A percentile compares a stretch with the other conserved stretches of the same genome.
Conservation (phyloP, 73 alveolate genomes). For the Paraurostyla sp. region DNA sequence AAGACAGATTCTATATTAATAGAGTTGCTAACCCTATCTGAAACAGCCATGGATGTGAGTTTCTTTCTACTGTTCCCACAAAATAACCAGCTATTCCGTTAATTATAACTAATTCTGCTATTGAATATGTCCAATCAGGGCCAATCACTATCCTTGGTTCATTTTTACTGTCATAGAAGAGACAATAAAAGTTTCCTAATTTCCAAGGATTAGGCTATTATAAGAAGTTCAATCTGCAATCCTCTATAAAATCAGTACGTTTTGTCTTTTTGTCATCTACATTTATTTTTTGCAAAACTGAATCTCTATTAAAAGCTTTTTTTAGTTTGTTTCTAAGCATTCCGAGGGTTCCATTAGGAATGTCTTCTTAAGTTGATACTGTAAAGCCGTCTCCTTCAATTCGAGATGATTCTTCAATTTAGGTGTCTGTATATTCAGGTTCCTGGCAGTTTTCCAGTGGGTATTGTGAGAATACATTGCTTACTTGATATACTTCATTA, state of each 20-base stretch:
- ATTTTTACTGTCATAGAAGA: constrained; percentile 11
- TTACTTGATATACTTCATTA: not conserved
- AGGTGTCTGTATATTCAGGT: not conserved
- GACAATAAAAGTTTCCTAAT: constrained; percentile 46
- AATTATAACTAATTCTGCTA: constrained; percentile 6
- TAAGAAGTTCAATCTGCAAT: not conserved
- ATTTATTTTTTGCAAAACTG: not conserved
- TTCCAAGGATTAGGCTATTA: not conserved
- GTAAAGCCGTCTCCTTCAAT: too few relatives aligned
- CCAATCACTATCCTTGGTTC: constrained; percentile 54
- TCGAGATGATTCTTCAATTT: constrained; percentile 13
- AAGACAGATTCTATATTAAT: not conserved
- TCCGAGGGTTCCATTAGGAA: not conserved
- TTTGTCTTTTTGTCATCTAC: not conserved
- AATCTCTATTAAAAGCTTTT: not conserved
- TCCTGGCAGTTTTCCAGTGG: not conserved
- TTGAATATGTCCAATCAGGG: constrained; percentile 40
- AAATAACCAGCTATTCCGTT: constrained; percentile 15
- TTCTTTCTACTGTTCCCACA: not conserved
- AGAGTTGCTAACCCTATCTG: not conserved
- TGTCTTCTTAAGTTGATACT: too few relatives aligned
- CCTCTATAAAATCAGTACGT: constrained; percentile 43
- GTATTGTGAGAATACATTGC: not conserved
- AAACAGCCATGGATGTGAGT: constrained; percentile 6
- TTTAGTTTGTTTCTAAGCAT: not conserved